Base-by-base conservation (phyloP, 2,329 filamentous ascomycete genomes). In the Calonectria pauciramosa region DNA sequence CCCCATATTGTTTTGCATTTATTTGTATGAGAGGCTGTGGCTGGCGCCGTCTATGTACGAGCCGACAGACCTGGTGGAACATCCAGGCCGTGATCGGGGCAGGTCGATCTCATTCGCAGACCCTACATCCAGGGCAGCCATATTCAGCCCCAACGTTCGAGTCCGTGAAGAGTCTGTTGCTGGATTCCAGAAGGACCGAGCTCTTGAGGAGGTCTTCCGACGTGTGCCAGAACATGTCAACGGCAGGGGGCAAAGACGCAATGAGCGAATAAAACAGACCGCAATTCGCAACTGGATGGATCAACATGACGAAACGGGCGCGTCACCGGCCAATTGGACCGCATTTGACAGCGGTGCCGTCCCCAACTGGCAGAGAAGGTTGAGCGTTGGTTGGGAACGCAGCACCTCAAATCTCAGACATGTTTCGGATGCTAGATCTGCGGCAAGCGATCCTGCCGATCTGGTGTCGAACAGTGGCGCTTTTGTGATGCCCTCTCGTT, bases 211-310 rank as follows among this genome's bases (percentile, higher is more conserved):
- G 82, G 95, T 99, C 0, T 99, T 99, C 83, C 91, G 95, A 75
- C 89, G 91, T 23, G 91, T 92, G 0, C 95, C 94, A 34, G 93
- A 93, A 74, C 88, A 91, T 65, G 90, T 90, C 10, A 88, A 91
- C 3, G 85, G 93, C 68, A 89, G 90, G 23, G 92, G 90, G 2
- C 90, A 91, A 63, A 88, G 90, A 64, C 89, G 90, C 66, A 89
- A 91, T 34, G 93, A 95, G 78, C 90, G 93, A 75, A 91, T 91
- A 47, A 94, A 96, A 1, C 94, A 94, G 77, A 96, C 93, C 73
- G 94, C 95, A 0, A 96, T 98, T 67, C 93, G 94, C 34, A 93
- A 94, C 78, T 98, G 96, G 96, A 98, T 98, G 94, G 94, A 96
- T 56, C 90, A 90, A 76, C 89, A 92, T 72, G 90, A 92, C 23